Base-by-base conservation (phyloP, 176 grass and related monocot species). In the Avena insularis region DNA sequence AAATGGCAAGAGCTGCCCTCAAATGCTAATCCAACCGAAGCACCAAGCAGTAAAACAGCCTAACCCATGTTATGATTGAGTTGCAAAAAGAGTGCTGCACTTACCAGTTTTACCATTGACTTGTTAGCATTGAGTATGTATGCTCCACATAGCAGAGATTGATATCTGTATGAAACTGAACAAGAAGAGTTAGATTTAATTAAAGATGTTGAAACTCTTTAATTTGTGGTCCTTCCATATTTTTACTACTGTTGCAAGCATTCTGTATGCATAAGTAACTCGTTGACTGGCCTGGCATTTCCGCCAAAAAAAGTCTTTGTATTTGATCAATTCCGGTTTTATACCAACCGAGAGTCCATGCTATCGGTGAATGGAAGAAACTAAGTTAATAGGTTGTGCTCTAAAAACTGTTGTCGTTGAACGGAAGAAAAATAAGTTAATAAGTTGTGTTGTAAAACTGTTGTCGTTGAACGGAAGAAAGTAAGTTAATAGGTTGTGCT, bases 1-100 rank as follows among this genome's bases (percentile, higher is more conserved):
- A 91, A 73, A 96, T 98, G 97, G 94, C 97, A 77, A 96, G 73
- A 87, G 87, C 90, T 84, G 97, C 93, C 71, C 79, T 98, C 40
- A 92, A 86, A 83, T 93, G 83, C 77, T 97, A 77, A 93, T 89
- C 83, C 71, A 57, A 71, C 49, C 23, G 8, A 87, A 56, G 15
- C 61, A 53, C 19, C 47, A 48, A 55, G 6, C 80, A 81, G 85
- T 67, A 66, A 79, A 69, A 36, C 38, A 69, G 5, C 49, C 38
- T 87, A 46, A 60, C 67, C 31, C 54, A 55, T 70, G 40, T 46
- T 55, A 78, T 51, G 54, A 56, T 63, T 55, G 53, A 84, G 65
- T 10, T 33, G 53, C 48, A 80, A 13, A 50, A n/a, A 58, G 25
- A 60, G 9, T 31, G 15, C 31, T 81, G 54, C 54, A 54, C 51